Conservation (phyloP, 495 filamentous ascomycete genomes). For the Collariella sp. region DNA sequence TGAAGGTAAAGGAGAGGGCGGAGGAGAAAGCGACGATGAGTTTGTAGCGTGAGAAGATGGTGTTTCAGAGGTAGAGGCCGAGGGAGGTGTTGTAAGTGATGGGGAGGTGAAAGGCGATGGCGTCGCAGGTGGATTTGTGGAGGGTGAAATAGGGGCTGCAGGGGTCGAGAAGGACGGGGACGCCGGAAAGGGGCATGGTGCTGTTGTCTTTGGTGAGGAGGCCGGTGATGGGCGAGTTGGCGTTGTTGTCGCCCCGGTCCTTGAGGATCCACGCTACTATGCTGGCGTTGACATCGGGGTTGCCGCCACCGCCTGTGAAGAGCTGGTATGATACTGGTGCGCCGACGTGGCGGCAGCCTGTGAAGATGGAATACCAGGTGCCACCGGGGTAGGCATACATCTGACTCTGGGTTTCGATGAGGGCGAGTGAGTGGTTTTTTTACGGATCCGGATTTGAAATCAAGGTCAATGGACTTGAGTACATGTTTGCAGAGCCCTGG, state of each 20-base stretch:
- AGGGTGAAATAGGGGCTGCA: slow-evolving; percentile 5
- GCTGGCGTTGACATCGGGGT: background rate
- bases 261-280: slow-evolving; percentile 1
- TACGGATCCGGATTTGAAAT: background rate
- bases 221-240: background rate
- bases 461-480: background rate
- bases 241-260: too few relatives aligned
- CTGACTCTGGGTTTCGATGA: background rate
- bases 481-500: background rate
- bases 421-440: background rate
- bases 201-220: background rate
- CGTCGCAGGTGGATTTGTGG: background rate
- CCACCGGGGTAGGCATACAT: background rate
- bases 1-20: slow-evolving; percentile 1
- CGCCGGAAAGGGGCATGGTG: background rate
- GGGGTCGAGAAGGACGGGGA: background rate
- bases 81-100: background rate
- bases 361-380: slow-evolving; percentile 1
- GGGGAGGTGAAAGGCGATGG: slow-evolving; percentile 4
- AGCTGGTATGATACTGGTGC: background rate
- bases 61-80: slow-evolving; percentile 7
- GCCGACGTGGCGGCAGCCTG: background rate
- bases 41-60: background rate
- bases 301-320: background rate
- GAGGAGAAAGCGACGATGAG: background rate